Percentiles rank a stretch among this genome's conserved stretches.
Conservation (phyloP, 2,329 filamentous ascomycete species). For the Verticillium klebahnii region DNA sequence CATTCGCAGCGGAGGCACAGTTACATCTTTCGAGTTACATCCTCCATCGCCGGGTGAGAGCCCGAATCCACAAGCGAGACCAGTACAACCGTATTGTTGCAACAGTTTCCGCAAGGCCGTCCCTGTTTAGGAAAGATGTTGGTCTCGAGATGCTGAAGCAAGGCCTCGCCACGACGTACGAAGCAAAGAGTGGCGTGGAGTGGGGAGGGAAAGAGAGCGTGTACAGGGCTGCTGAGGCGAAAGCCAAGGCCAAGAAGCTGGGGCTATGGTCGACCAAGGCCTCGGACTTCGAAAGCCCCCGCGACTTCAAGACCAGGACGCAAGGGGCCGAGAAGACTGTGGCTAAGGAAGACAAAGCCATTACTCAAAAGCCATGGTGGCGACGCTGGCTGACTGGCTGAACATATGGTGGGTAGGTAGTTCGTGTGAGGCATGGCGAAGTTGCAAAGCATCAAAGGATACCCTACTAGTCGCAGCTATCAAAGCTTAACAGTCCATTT, state of each 20-base stretch:
- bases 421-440: neutral
- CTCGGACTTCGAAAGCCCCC: slow-evolving; percentile 71
- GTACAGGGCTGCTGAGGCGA: slow-evolving; percentile 63
- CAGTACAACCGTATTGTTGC: slow-evolving; percentile 91
- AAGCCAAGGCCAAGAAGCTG: slow-evolving; percentile 58
- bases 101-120: slow-evolving; percentile 70
- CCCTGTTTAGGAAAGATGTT: slow-evolving; percentile 71
- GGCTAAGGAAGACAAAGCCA: slow-evolving; percentile 18
- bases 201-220: slow-evolving; percentile 68
- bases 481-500: neutral
- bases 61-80: slow-evolving; percentile 78
- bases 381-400: slow-evolving; percentile 7
- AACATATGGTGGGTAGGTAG: neutral
- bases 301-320: slow-evolving; percentile 72
- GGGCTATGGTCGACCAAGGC: slow-evolving; percentile 73
- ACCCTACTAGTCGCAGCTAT: neutral
- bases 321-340: slow-evolving; percentile 18
- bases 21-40: slow-evolving; percentile 75
- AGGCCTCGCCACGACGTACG: slow-evolving; percentile 87
- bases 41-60: slow-evolving; percentile 67
- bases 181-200: slow-evolving; percentile 84
- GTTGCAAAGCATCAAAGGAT: neutral
- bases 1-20: slow-evolving; percentile 75
- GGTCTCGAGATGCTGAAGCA: slow-evolving; percentile 83
- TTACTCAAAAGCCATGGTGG: slow-evolving; percentile 9